Percentiles rank a stretch among this genome's conserved stretches.
phyloP scores from a whole-genome alignment of 148 eudicot genomes.

The Silene conica region DNA sequence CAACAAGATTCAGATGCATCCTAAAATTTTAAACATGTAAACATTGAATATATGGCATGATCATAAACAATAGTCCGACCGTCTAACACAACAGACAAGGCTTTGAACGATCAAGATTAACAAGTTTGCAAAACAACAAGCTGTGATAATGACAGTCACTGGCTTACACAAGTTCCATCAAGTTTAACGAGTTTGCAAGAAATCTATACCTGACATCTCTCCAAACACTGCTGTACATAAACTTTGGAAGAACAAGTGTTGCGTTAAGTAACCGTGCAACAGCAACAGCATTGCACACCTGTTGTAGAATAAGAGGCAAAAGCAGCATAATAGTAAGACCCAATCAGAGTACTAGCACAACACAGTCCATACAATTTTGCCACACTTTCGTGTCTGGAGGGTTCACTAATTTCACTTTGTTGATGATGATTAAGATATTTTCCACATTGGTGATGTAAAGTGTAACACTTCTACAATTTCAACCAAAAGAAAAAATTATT shows the following conservation, averaged over 20 bases:
- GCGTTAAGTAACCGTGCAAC: slow-evolving; percentile 94
- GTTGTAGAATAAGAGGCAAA: slow-evolving; percentile 22
- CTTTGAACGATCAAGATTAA: background rate
- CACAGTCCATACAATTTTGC: no score
- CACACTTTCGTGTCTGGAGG: background rate
- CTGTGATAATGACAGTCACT: no score
- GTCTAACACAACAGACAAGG: background rate
- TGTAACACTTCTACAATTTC: background rate
- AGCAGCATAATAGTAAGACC: slow-evolving; percentile 6
- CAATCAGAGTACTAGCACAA: background rate
- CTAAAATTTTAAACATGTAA: background rate
- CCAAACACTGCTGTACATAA: slow-evolving; percentile 96
- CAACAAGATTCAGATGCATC: background rate
- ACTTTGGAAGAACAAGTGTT: slow-evolving; percentile 91
- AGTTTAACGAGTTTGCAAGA: slow-evolving; percentile 9
- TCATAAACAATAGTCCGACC: background rate
- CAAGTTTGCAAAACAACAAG: background rate
- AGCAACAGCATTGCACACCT: slow-evolving; percentile 99
- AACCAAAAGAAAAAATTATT: background rate
- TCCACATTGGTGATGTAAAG: background rate
- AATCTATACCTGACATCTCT: slow-evolving; percentile 72
- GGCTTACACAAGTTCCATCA: background rate
- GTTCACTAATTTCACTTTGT: background rate
- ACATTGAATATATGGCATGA: background rate
- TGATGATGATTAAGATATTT: background rate